A percentile compares a stretch with the other conserved stretches of the same genome.
phyloP scores from a whole-genome alignment of 352 stramenopile genomes.

The Thalassiosira exigua region DNA sequence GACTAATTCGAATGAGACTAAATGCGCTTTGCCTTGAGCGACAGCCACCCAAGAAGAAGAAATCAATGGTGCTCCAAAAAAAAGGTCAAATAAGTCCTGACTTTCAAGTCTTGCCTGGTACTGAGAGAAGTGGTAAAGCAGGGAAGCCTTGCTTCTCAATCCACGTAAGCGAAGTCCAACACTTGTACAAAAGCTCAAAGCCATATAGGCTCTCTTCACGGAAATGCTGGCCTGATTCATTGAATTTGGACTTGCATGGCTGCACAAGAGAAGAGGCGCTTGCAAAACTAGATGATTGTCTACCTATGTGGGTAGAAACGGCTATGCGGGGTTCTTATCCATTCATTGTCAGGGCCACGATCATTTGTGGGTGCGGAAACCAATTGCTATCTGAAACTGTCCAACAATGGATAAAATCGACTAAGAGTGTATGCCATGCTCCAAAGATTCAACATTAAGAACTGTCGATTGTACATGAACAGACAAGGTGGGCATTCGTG shows the following conservation, averaged over 20 bases:
- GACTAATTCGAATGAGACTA: slow-evolving; percentile 32
- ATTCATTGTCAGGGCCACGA: slow-evolving; percentile 19
- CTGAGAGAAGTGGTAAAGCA: slow-evolving; percentile 25
- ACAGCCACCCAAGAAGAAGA: slow-evolving; percentile 11
- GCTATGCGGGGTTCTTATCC: slow-evolving; percentile 28
- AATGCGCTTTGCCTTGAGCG: slow-evolving; percentile 23
- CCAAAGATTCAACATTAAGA: slow-evolving; percentile 32
- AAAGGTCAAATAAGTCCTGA: not conserved
- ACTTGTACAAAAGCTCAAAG: slow-evolving; percentile 52
- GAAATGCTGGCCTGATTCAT: not conserved
- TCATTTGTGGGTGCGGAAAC: slow-evolving; percentile 35
- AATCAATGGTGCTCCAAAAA: not conserved
- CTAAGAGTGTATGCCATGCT: slow-evolving; percentile 10
- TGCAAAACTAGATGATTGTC: slow-evolving; percentile 15
- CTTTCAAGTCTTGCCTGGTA: not conserved
- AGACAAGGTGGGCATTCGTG: too few relatives aligned
- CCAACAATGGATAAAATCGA: slow-evolving; percentile 29
- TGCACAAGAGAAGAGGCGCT: slow-evolving; percentile 19
- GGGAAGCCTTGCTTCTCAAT: slow-evolving; percentile 27
- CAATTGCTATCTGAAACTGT: slow-evolving; percentile 37
- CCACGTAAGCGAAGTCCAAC: slow-evolving; percentile 12
- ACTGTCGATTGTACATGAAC: too few relatives aligned
- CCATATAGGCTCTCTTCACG: not conserved
- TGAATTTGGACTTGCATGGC: slow-evolving; percentile 21
- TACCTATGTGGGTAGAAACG: slow-evolving; percentile 13